phyloP scores from a whole-genome alignment of 208 protist genomes.

The Acanthamoeba royreba region DNA sequence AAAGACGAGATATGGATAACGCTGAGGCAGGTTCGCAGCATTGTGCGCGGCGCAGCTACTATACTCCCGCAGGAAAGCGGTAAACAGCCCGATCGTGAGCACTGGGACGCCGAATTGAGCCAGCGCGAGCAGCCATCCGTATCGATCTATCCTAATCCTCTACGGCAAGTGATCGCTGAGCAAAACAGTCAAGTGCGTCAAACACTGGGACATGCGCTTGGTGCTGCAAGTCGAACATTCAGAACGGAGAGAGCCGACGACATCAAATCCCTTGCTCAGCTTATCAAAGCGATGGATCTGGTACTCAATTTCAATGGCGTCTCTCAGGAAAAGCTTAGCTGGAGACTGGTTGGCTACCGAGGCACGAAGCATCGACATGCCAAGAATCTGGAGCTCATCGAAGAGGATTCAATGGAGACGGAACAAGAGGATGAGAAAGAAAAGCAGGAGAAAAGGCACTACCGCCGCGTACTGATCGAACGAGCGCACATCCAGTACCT shows the following conservation, averaged over 20 bases:
- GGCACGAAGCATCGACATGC: not conserved
- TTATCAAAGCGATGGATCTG: not conserved
- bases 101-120: not conserved
- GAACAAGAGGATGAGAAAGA: not conserved
- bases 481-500: not conserved
- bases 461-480: not conserved
- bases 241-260: not conserved
- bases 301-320: constrained; percentile 3
- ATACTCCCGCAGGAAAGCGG: not conserved
- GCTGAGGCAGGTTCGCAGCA: not conserved
- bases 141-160: not conserved
- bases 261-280: not conserved
- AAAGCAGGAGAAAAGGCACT: not conserved
- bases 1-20: not conserved
- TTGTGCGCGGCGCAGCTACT: not conserved
- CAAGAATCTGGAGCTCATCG: not conserved
- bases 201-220: not conserved
- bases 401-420: not conserved
- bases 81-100: not conserved
- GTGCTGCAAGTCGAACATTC: not conserved
- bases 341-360: not conserved
- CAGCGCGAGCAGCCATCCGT: not conserved
- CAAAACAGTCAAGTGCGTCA: not conserved
- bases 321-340: not conserved
- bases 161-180: not conserved